Evolutionary conservation across 2,329 filamentous ascomycete species (phyloP), one percentile per base, ranked within the genome.

Genomic region (Talaromyces sp.): DNA sequence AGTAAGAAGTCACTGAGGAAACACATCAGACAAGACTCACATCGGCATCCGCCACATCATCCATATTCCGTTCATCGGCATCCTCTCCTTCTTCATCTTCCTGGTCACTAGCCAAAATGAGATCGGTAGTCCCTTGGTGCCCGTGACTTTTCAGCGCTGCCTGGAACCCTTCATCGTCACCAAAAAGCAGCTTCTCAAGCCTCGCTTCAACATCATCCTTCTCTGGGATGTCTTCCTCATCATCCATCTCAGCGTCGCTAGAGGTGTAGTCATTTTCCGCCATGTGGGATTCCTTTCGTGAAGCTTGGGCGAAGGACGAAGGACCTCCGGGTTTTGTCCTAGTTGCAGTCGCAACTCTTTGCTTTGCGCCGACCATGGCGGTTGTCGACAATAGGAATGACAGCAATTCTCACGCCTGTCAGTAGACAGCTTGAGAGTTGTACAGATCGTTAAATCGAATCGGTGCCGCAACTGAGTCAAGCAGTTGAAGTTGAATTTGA

Each of bases 161-260:
- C 63, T 88, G 84, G 75, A 98, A 98, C 37, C 88, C 90, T n/a
- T 86, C 84, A 54, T 88, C 87, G 77, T 96, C 90, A 61, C 95
- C 95, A 66, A 99, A 90, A 3, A 99, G 90, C 66, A 97, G 80
- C 67, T 88, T 86, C 79, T 97, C 93, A 33, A 97, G 85, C 73
- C 93, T 91, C 71, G 89, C 86, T 75, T 97, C 93, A 59, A 90
- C 87, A 14, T 86, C 87, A 73, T 96, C 92, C 73, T 93, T 95
- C 58, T 90, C 88, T 61, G 80, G 71, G 12, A 75, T 68, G 2
- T 73, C 72, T 1, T 72, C 67, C 16, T 63, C 60, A 40, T 64
- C 69, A 1, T 66, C 67, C 18, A 72, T 69, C 31, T 68, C 69
- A 21, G 68, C 69, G 31, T 69, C 69, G 18, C 68, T 67, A 66